These are phyloP conservation scores for Clonostachys solani DNA, from an alignment of 2,329 filamentous ascomycete species.

Conservation along the genomic window DNA sequence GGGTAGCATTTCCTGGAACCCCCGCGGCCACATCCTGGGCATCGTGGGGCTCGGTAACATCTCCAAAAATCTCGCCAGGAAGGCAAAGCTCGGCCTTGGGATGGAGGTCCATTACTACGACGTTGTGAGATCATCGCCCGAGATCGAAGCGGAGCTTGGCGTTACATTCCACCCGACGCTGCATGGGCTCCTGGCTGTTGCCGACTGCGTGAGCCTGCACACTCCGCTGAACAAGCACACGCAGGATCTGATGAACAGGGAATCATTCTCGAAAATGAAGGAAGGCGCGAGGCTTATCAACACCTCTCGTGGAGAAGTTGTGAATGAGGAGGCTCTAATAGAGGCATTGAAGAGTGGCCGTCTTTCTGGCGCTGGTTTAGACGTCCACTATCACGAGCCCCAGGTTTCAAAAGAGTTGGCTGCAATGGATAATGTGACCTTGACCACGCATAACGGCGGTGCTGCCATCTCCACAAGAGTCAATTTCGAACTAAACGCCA, in stretches of 20 bases:
- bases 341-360: slow-evolving; percentile 38
- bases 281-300: slow-evolving; percentile 42
- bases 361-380: slow-evolving; percentile 41
- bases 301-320: slow-evolving; percentile 44
- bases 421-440: slow-evolving; percentile 29
- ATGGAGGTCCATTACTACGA: slow-evolving; percentile 54
- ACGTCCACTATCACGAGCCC: slow-evolving; percentile 51
- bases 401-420: slow-evolving; percentile 31
- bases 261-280: slow-evolving; percentile 39
- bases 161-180: slow-evolving; percentile 20
- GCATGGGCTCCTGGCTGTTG: slow-evolving; percentile 14
- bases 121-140: slow-evolving; percentile 14
- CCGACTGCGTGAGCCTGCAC: slow-evolving; percentile 25
- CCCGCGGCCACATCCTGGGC: slow-evolving; percentile 39
- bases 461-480: slow-evolving; percentile 29
- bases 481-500: slow-evolving; percentile 30
- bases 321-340: slow-evolving; percentile 46
- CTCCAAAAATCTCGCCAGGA: slow-evolving; percentile 39
- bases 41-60: slow-evolving; percentile 47
- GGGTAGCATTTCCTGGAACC: slow-evolving; percentile 38
- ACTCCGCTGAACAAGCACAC: slow-evolving; percentile 20
- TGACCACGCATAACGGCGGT: slow-evolving; percentile 30
- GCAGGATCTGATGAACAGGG: slow-evolving; percentile 14
- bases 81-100: slow-evolving; percentile 35
- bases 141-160: slow-evolving; percentile 19